Conservation (phyloP, 2,329 filamentous ascomycete genomes). For the Penicillium sclerotigenum region DNA sequence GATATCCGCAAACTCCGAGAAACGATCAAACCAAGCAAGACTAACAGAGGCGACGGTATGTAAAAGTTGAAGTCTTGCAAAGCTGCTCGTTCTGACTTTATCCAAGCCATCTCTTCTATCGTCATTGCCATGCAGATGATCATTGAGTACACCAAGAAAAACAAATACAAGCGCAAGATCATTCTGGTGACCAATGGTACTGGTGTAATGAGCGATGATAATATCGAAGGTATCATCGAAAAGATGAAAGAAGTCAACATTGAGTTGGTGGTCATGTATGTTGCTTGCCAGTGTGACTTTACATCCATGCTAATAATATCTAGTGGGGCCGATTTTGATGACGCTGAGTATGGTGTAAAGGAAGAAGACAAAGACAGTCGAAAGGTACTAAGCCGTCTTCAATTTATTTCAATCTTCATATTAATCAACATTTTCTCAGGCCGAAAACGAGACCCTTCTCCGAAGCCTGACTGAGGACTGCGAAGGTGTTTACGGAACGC, state of each 20-base stretch:
- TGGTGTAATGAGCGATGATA: slow-evolving; percentile 68
- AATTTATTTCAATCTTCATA: not conserved
- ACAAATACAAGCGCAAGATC: slow-evolving; percentile 78
- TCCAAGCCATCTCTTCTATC: slow-evolving; percentile 70
- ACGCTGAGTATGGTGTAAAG: slow-evolving; percentile 82
- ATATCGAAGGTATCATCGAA: slow-evolving; percentile 63
- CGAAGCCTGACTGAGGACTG: slow-evolving; percentile 65
- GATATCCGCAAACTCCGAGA: slow-evolving; percentile 64
- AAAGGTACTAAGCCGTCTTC: slow-evolving; percentile 55
- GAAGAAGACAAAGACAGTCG: slow-evolving; percentile 74
- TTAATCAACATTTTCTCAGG: slow-evolving; percentile 40
- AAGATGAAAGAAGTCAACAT: slow-evolving; percentile 76
- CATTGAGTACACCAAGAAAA: slow-evolving; percentile 69
- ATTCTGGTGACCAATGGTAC: slow-evolving; percentile 81
- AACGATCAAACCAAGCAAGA: slow-evolving; percentile 64
- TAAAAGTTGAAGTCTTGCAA: not conserved
- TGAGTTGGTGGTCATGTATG: slow-evolving; percentile 73
- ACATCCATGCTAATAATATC: slow-evolving; percentile 23
- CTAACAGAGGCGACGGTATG: slow-evolving; percentile 68
- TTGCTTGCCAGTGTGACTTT: slow-evolving; percentile 15
- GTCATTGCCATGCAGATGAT: slow-evolving; percentile 88
- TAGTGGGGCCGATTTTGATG: slow-evolving; percentile 91
- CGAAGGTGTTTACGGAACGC: slow-evolving; percentile 73
- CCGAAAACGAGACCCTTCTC: slow-evolving; percentile 69
- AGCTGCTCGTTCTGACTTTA: slow-evolving; percentile 13